A percentile compares a stretch with the other conserved stretches of the same genome.
phyloP scores from a whole-genome alignment of 2,329 filamentous ascomycete genomes.

The Aspergillus sergii region DNA sequence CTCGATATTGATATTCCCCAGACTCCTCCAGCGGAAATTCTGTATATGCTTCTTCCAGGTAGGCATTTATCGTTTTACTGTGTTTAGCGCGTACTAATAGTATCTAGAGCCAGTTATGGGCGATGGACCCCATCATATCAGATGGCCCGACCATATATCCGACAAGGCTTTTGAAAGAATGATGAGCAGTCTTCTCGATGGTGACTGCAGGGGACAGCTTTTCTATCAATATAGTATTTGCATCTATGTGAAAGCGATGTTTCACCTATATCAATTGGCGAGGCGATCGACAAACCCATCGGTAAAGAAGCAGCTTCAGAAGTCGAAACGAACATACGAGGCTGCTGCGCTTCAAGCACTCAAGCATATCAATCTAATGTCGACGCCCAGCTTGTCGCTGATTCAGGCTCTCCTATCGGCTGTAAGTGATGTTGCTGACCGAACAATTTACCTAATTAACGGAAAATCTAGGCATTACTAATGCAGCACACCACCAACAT shows the following conservation, averaged over 20 bases:
- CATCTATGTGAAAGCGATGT: slow-evolving; percentile 28
- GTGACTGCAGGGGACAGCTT: slow-evolving; percentile 11
- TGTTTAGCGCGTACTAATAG: neutral
- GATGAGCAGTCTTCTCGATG: slow-evolving; percentile 18
- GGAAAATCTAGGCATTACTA: slow-evolving; percentile 21
- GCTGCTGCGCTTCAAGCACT: slow-evolving; percentile 20
- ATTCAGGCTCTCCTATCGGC: slow-evolving; percentile 29
- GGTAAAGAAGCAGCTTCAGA: slow-evolving; percentile 20
- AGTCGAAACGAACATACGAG: slow-evolving; percentile 25
- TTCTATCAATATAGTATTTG: slow-evolving; percentile 30
- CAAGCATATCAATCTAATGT: slow-evolving; percentile 21
- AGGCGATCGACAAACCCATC: slow-evolving; percentile 15
- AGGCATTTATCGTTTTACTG: neutral
- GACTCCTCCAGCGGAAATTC: slow-evolving; percentile 23
- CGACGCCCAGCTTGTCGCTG: slow-evolving; percentile 18
- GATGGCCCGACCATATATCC: slow-evolving; percentile 33
- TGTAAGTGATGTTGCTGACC: slow-evolving; percentile 16
- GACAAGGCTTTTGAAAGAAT: slow-evolving; percentile 24
- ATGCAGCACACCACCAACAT: slow-evolving; percentile 29
- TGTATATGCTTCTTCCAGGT: slow-evolving; percentile 29
- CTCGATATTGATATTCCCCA: slow-evolving; percentile 8
- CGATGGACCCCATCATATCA: neutral
- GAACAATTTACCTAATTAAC: neutral
- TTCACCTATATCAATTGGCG: slow-evolving; percentile 19
- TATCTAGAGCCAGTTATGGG: slow-evolving; percentile 2